Conservation (phyloP, 106 monocot genomes). For the Dioscorea alata region DNA sequence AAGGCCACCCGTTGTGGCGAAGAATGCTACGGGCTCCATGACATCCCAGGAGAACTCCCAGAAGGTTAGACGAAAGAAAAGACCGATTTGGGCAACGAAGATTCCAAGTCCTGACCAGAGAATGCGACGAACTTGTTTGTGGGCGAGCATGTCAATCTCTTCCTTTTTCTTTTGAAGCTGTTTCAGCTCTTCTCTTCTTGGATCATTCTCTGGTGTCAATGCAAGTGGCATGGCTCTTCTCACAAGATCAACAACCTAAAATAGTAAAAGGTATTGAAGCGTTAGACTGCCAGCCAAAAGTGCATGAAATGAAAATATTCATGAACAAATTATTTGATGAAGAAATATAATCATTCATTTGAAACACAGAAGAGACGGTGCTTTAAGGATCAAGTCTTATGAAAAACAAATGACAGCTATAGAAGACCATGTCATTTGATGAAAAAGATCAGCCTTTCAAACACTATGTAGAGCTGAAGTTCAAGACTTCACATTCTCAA, state of each 20-base stretch:
- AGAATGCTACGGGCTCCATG: slow-evolving; percentile 93
- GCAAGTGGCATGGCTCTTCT: slow-evolving; percentile 73
- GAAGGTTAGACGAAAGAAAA: slow-evolving; percentile 92
- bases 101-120: slow-evolving; percentile 83
- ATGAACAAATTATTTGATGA: background rate
- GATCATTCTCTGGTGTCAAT: slow-evolving; percentile 63
- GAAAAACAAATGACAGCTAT: too few species aligned
- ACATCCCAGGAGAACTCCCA: slow-evolving; percentile 99
- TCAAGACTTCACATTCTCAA: too few species aligned
- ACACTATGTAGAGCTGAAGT: too few species aligned
- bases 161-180: slow-evolving; percentile 62
- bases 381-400: too few species aligned
- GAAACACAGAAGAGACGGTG: background rate
- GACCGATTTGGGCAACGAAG: slow-evolving; percentile 55
- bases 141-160: slow-evolving; percentile 77
- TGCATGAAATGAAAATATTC: background rate
- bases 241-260: slow-evolving; percentile 81
- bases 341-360: background rate
- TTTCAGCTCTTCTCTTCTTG: slow-evolving; percentile 75
- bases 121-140: slow-evolving; percentile 70
- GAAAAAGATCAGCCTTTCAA: too few species aligned
- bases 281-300: background rate
- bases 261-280: background rate
- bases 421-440: too few species aligned
- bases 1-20: slow-evolving; percentile 71